phyloP scores from a whole-genome alignment of 177 flowering plant genomes.

The Vitis hybrid region DNA sequence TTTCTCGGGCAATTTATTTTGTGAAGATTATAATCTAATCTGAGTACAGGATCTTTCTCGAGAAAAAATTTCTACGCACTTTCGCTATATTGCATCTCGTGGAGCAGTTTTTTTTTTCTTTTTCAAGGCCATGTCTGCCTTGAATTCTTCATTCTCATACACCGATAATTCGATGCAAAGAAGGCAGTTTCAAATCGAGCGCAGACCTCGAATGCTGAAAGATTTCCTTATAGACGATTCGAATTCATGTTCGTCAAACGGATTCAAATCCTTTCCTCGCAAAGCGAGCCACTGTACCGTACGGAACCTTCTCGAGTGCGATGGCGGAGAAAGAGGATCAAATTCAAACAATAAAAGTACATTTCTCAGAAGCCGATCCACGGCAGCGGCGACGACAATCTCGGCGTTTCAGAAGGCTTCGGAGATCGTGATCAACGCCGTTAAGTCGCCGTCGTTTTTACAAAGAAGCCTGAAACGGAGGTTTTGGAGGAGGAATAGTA shows the following conservation, averaged over 20 bases:
- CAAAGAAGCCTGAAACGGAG: slow-evolving; percentile 31
- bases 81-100: background rate
- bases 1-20: too few species aligned
- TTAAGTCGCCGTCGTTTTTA: slow-evolving; percentile 24
- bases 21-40: too few species aligned
- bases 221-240: slow-evolving; percentile 34
- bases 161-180: background rate
- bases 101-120: background rate
- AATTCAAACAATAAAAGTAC: background rate
- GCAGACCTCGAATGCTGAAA: slow-evolving; percentile 28
- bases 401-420: slow-evolving; percentile 19
- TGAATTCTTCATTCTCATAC: background rate
- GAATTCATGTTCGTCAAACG: slow-evolving; percentile 25
- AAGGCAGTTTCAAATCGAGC: slow-evolving; percentile 14
- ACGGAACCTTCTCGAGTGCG: background rate
- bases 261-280: slow-evolving; percentile 19
- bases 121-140: slow-evolving; percentile 2
- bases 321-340: background rate
- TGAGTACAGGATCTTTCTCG: too few species aligned
- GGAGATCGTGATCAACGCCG: slow-evolving; percentile 18
- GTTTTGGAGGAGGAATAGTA: slow-evolving; percentile 8
- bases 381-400: slow-evolving; percentile 19
- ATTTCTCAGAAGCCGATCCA: slow-evolving; percentile 24
- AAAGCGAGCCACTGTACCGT: background rate
- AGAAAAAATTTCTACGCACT: background rate